Evolutionary conservation across 495 filamentous ascomycete genomes (phyloP), one percentile per base, ranked within the genome.

Genomic region (Rhypophila decipiens): DNA sequence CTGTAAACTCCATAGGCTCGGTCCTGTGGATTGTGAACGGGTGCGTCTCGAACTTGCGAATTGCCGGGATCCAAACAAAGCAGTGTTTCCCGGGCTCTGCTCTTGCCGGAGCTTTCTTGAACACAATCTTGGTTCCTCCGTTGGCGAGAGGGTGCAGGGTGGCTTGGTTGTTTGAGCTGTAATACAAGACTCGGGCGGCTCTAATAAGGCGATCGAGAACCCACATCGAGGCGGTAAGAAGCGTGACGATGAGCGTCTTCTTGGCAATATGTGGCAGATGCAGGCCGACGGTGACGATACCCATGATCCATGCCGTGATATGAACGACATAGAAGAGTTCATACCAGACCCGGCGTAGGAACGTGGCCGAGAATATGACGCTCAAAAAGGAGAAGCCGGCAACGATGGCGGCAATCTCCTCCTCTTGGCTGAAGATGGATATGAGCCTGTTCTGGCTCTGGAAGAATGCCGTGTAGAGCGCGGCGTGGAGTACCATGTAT

Each of bases 11-110:
- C 33, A 77, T 55, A 0, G 70, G 69, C 5, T 63, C 57, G 12
- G 58, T 67, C n/a, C 64, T 65, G 20, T 79, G 69, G 46, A 82
- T 74, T n/a, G 78, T 83, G 45, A 84, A 83, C 0, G 78, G 80
- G 55, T 84, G 80, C 2, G 76, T 77, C 53, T 83, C 75, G 21
- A 78, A 64, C 13, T 63, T 52, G 27, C 76, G 71, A 24, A 83
- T 72, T n/a, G 67, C 65, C 0, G 78, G 80, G 8, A 83, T 72
- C 72, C 73, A 82, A 29, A 83, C 52, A 46, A 80, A 84, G 46
- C 75, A 77, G 52, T 84, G 80, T 42, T 79, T 79, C 5, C 78
- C 79, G 11, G 78, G 74, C 17, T 57, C 57, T 2, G 74, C 73
- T 12, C 65, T 56, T 9, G 64, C 43, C 1, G 73, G 63, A 0